Percentiles rank a stretch among this genome's conserved stretches.
Conservation (phyloP, 1,284 basidiomycete species). For the Vanrija sp. region DNA sequence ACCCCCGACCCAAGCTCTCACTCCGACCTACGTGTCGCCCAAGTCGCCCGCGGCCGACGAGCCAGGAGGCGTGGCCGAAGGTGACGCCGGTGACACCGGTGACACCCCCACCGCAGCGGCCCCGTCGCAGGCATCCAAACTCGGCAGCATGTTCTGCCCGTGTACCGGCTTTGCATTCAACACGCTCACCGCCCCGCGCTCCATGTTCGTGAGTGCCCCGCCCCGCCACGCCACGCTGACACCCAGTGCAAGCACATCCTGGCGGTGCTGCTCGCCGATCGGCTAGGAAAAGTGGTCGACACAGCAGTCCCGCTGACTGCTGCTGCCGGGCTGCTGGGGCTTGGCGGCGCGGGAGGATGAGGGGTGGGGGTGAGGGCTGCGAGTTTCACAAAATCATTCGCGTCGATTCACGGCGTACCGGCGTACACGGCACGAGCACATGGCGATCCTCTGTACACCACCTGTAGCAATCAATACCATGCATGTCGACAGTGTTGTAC, state of each 20-base stretch:
- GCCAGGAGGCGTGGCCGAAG: too few species aligned
- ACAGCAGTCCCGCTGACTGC: constrained; percentile 23
- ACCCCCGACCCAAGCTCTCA: not conserved
- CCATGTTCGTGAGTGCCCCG: constrained; percentile 27
- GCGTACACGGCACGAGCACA: too few species aligned
- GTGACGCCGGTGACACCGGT: not conserved
- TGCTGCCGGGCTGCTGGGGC: constrained; percentile 29
- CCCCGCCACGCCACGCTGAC: not conserved
- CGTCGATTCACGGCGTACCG: too few species aligned
- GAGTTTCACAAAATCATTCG: not conserved
- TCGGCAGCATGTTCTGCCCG: constrained; percentile 36
- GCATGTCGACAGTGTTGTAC: too few species aligned
- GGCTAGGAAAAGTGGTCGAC: constrained; percentile 24
- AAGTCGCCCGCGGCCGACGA: not conserved
- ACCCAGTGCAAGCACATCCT: constrained; percentile 44
- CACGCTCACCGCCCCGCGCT: constrained; percentile 29
- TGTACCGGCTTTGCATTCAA: constrained; percentile 43
- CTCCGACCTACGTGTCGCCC: not conserved
- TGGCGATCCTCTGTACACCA: too few species aligned
- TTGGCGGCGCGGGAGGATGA: not conserved
- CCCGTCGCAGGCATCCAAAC: not conserved
- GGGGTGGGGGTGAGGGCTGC: not conserved
- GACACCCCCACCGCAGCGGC: not conserved
- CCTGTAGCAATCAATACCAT: too few species aligned
- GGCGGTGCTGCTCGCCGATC: constrained; percentile 33